Evolutionary conservation across 2,329 filamentous ascomycete genomes (phyloP), one percentile per base, ranked within the genome.

Genomic region (Rosellinia necatrix): DNA sequence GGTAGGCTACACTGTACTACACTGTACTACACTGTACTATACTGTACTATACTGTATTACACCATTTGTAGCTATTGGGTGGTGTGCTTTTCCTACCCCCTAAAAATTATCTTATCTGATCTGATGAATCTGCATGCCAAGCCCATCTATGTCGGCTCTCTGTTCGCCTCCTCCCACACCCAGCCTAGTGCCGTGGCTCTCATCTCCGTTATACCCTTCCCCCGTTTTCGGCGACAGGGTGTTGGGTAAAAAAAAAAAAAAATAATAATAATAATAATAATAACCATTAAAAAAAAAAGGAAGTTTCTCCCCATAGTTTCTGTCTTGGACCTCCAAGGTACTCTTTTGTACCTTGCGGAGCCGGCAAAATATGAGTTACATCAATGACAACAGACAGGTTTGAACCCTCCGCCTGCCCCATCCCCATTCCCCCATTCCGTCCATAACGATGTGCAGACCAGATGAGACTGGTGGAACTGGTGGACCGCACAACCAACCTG

Each of bases 81-180:
- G 17, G 15, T 32, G 10, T 3, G 30, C 30, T 32, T 4, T 13
- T 6, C 34, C 40, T 48, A 13, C 19, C 15, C 21, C 53, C 35
- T 47, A 2, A 38, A 44, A 62, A 65, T 64, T 64, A 70, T 70
- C 68, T 70, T 70, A 70, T 70, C 68, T 68, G 68, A 71, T 71
- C 64, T 60, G 66, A 58, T 61, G 56, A 57, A 53, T 50, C 51
- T 49, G 53, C 52, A 53, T 41, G 49, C 51, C 44, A 55, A 49
- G 44, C 22, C 38, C 25, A 61, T 35, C 42, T 19, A n/a, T 32
- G 32, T 27, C 27, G 25, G 32, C 17, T 47, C 42, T n/a, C 19
- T 30, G 19, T 29, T 13, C 22, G 34, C 46, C 51, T 51, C 49
- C 58, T 58, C 59, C 59, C 58, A 53, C 42, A 50, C 51, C 44